Evolutionary conservation across 139 green algal genomes (phyloP).

Genomic region (Chlamydomonas schloesseri): DNA sequence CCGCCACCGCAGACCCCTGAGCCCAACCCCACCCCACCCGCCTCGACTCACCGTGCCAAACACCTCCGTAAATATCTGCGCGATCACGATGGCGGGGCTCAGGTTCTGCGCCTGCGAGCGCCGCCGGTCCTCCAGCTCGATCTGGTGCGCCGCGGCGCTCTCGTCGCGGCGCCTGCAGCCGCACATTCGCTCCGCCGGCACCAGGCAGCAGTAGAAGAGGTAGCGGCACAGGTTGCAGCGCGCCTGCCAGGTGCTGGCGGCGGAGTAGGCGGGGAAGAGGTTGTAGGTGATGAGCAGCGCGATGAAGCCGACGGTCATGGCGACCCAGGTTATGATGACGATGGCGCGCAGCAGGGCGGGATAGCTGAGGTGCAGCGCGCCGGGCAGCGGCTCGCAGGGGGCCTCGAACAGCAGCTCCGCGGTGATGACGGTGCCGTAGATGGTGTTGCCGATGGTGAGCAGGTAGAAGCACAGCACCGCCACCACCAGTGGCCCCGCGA

Average conservation of each 20-base stretch:
- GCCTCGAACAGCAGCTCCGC: background rate
- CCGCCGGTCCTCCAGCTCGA: no score
- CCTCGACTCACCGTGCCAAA: no score
- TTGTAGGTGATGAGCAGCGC: background rate
- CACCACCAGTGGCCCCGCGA: background rate
- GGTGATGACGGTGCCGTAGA: background rate
- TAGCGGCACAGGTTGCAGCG: background rate
- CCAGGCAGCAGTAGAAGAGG: constrained; percentile 4
- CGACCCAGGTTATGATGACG: background rate
- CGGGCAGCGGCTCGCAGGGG: background rate
- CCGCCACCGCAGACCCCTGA: no score
- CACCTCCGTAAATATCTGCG: background rate
- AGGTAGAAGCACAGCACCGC: background rate
- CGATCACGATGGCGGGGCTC: no score
- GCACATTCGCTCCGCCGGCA: no score
- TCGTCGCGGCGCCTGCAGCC: no score
- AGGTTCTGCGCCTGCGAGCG: no score
- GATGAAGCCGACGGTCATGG: background rate
- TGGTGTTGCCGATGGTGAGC: constrained; percentile 15
- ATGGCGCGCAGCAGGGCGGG: background rate
- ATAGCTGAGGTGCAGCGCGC: background rate
- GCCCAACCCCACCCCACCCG: background rate
- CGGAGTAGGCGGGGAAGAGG: constrained; percentile 8
- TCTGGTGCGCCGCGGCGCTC: no score
- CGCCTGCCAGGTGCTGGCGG: background rate